Evolutionary conservation across 345 rosid genomes (phyloP).

Genomic region (Clausena lansium): DNA sequence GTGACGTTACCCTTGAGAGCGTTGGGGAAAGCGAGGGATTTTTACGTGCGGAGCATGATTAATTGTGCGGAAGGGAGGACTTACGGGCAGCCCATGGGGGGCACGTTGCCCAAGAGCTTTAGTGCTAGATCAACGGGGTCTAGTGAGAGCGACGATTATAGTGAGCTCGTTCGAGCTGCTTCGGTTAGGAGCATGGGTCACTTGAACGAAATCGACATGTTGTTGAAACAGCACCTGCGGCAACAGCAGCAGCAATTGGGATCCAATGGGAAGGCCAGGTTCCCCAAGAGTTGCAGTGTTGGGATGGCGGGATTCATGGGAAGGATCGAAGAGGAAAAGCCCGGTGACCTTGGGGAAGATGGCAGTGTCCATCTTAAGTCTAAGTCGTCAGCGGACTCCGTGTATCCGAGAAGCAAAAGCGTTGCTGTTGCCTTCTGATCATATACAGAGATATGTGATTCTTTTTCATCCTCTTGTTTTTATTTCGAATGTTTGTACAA

Average conservation of each 20-base stretch:
- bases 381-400: not conserved
- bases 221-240: constrained; percentile 27
- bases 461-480: not conserved
- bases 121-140: constrained; percentile 40
- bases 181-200: constrained; percentile 55
- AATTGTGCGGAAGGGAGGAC: constrained; percentile 38
- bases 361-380: constrained; percentile 3
- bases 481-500: not conserved
- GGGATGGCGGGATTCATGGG: constrained; percentile 63
- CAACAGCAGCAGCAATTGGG: constrained; percentile 4
- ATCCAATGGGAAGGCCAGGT: constrained; percentile 3
- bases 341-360: constrained; percentile 29
- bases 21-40: constrained; percentile 58
- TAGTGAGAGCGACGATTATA: constrained; percentile 47
- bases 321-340: constrained; percentile 51
- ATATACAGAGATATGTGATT: not conserved
- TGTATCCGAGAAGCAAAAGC: constrained; percentile 48
- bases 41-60: constrained; percentile 64
- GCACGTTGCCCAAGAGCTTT: constrained; percentile 52
- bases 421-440: constrained; percentile 33
- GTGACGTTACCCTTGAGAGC: constrained; percentile 44
- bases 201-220: constrained; percentile 47
- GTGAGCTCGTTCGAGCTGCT: constrained; percentile 66
- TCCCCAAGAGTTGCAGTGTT: constrained; percentile 52
- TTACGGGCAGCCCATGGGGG: constrained; percentile 18